Conservation (phyloP, 768 basidiomycete genomes). For the Termitomyces sp. region DNA sequence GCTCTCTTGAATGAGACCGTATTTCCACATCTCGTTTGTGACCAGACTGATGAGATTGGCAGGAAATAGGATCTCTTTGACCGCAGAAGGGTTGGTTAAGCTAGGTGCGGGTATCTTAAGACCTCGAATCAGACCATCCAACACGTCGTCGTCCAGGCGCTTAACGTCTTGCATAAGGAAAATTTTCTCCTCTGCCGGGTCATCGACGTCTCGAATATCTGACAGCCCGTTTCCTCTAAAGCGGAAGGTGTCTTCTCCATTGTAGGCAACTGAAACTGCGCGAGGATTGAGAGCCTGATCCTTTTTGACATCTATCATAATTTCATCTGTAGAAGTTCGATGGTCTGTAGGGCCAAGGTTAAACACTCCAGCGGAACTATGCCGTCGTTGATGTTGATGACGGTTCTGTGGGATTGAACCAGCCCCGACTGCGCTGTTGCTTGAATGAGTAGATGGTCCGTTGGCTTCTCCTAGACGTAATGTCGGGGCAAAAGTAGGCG, state of each 20-base stretch:
- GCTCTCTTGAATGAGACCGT: slow-evolving; percentile 93
- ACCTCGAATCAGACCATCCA: slow-evolving; percentile 84
- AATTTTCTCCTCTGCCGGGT: slow-evolving; percentile 94
- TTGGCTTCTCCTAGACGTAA: slow-evolving; percentile 52
- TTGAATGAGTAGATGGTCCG: slow-evolving; percentile 26
- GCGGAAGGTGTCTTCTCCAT: slow-evolving; percentile 73
- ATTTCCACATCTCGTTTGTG: slow-evolving; percentile 99
- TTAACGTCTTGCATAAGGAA: slow-evolving; percentile 87
- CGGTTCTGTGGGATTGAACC: slow-evolving; percentile 28
- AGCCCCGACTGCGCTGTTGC: slow-evolving; percentile 20
- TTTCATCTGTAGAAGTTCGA: slow-evolving; percentile 73
- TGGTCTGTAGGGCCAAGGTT: slow-evolving; percentile 51
- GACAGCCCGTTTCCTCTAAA: slow-evolving; percentile 61
- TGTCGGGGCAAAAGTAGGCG: slow-evolving; percentile 82
- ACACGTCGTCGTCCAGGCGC: slow-evolving; percentile 87
- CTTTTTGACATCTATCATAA: slow-evolving; percentile 69
- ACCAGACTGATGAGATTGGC: slow-evolving; percentile 96
- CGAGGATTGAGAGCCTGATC: slow-evolving; percentile 69
- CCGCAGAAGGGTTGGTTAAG: slow-evolving; percentile 83
- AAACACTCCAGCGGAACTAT: slow-evolving; percentile 82
- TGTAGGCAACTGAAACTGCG: slow-evolving; percentile 85
- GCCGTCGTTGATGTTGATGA: slow-evolving; percentile 82
- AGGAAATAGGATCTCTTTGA: slow-evolving; percentile 98
- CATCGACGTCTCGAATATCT: slow-evolving; percentile 74
- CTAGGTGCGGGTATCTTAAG: slow-evolving; percentile 92